Evolutionary conservation across 2,329 filamentous ascomycete species (phyloP).

Genomic region (Penicillium corylophilum): DNA sequence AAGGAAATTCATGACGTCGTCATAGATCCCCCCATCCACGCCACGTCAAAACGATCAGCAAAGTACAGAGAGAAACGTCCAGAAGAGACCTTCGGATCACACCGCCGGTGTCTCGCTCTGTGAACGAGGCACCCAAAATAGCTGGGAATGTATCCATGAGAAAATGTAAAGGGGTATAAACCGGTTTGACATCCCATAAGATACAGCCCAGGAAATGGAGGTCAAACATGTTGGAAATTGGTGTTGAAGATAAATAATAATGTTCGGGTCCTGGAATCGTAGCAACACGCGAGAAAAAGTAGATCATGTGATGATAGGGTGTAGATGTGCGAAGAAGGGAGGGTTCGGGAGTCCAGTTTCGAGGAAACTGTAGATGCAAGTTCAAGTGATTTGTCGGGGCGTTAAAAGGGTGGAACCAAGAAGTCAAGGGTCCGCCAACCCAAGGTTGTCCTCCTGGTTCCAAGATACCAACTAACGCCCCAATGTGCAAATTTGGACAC

Average conservation of each 20-base stretch:
- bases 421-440: slow-evolving; percentile 5
- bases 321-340: background rate
- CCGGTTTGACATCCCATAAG: slow-evolving; percentile 17
- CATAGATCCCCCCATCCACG: slow-evolving; percentile 16
- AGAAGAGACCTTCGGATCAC: background rate
- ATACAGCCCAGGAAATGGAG: slow-evolving; percentile 14
- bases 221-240: background rate
- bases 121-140: background rate
- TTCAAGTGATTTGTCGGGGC: background rate
- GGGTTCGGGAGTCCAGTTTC: background rate
- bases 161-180: slow-evolving; percentile 18
- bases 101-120: background rate
- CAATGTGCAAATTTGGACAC: slow-evolving; percentile 6
- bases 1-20: slow-evolving; percentile 28
- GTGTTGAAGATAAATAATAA: background rate
- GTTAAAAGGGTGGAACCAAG: background rate
- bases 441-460: background rate
- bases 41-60: slow-evolving; percentile 9
- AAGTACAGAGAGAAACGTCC: slow-evolving; percentile 9
- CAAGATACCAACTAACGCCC: background rate
- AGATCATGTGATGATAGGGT: background rate
- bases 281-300: slow-evolving; percentile 1
- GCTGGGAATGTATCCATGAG: slow-evolving; percentile 11
- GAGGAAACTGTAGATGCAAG: background rate
- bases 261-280: background rate